Evolutionary conservation across 2,329 filamentous ascomycete genomes (phyloP), one percentile per base, ranked within the genome.

Genomic region (Parascedosporium putredinis): DNA sequence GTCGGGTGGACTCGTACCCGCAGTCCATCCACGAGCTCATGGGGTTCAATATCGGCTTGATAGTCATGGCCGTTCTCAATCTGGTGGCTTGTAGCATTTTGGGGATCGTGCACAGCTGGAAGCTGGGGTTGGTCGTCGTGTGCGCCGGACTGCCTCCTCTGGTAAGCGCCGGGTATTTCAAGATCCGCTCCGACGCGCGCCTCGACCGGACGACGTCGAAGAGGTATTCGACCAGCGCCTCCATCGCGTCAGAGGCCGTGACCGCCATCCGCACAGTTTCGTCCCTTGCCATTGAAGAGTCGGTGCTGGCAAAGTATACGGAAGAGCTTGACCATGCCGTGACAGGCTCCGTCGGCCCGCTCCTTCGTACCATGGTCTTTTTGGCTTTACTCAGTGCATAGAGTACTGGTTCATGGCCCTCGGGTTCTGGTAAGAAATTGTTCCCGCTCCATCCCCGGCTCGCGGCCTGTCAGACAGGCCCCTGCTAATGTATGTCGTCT

Each of bases 231-330:
- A 59, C 64, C 45, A 75, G 73, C 51, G 74, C 71, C 25, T 65
- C 65, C 3, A 58, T 75, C 3, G 75, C 75, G 1, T 68, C 71
- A 3, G 75, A 78, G 52, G 71, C 73, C 0, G 68, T 73, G 20
- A 59, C 67, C 25, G 67, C 69, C 3, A 76, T 76, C 47, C 65
- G 71, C 18, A 76, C 72, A 0, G 67, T 76, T 2, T 69, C 69
- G 1, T 73, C 70, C 2, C 58, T 77, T 23, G 71, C 73, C 0
- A 59, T 74, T 6, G 74, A 77, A 53, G 52, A 58, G 2, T 63
- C 67, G 27, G 60, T 76, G 16, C 59, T 71, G 2, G 53, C 60
- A 2, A 59, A 62, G 6, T 72, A 72, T 45, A 46, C 46, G 5
- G 38, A 24, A 5, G 55, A 59, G 2, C 58, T 69, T 1, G 56